phyloP scores from a whole-genome alignment of 345 rosid species.

The Acer campestre region DNA sequence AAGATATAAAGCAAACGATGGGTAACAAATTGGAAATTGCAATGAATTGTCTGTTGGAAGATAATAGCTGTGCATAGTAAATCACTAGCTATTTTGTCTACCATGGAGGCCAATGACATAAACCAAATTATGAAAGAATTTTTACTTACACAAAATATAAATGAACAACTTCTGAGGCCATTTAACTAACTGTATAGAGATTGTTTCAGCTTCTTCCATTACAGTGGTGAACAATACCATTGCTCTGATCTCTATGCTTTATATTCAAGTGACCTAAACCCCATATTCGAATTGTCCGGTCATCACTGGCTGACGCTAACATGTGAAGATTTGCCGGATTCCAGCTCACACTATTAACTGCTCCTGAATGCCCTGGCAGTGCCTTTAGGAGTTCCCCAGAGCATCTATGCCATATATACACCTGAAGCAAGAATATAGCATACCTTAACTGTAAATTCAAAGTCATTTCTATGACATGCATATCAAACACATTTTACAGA shows the following conservation, averaged over 20 bases:
- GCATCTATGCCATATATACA: slow-evolving; percentile 70
- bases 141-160: slow-evolving; percentile 26
- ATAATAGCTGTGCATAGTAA: slow-evolving; percentile 11
- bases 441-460: neutral
- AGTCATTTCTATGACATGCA: neutral
- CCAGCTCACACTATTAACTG: slow-evolving; percentile 80
- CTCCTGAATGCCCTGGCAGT: slow-evolving; percentile 71
- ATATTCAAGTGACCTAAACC: slow-evolving; percentile 45
- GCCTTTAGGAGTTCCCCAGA: slow-evolving; percentile 45
- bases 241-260: slow-evolving; percentile 33
- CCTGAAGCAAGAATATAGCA: slow-evolving; percentile 37
- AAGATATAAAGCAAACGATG: neutral
- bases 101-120: slow-evolving; percentile 19
- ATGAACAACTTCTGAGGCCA: slow-evolving; percentile 13
- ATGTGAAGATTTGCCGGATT: slow-evolving; percentile 65
- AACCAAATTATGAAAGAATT: slow-evolving; percentile 26
- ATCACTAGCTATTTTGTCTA: slow-evolving; percentile 21
- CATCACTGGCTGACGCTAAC: slow-evolving; percentile 78
- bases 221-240: slow-evolving; percentile 26
- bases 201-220: slow-evolving; percentile 36
- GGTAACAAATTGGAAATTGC: slow-evolving; percentile 2
- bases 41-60: slow-evolving; percentile 24
- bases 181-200: neutral
- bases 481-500: neutral
- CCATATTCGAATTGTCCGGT: slow-evolving; percentile 73